Percentiles rank a stretch among this genome's conserved stretches.
These are phyloP conservation scores for Capronia americana DNA, from an alignment of 2,329 filamentous ascomycete species.

Conservation along the genomic window DNA sequence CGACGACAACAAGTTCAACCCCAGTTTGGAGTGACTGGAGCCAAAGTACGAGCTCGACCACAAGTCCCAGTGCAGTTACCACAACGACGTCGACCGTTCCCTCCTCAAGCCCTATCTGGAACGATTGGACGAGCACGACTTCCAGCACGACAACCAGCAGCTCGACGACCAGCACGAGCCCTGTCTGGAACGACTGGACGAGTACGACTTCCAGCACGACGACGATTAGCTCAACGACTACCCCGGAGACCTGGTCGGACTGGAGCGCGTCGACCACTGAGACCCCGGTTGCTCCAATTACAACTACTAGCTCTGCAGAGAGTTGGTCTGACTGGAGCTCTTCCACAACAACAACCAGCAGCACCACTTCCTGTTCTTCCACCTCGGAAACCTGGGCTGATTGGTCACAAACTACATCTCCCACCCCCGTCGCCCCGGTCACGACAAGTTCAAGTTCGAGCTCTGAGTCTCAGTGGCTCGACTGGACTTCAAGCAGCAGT, in stretches of 20 bases:
- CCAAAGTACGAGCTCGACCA: neutral
- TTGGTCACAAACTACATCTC: neutral
- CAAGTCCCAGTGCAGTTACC: neutral
- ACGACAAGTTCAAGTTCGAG: constrained; percentile 1
- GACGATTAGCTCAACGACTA: neutral
- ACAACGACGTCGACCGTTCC: neutral
- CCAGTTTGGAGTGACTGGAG: neutral
- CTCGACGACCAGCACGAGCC: constrained; percentile 2
- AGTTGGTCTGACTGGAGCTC: constrained; percentile 7
- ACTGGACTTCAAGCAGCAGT: constrained; percentile 10
- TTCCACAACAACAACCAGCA: constrained; percentile 6
- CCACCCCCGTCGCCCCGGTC: neutral
- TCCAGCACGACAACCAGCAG: neutral
- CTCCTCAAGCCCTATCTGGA: neutral
- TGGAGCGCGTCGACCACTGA: neutral
- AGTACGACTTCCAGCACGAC: neutral
- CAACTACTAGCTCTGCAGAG: neutral
- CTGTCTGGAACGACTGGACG: neutral
- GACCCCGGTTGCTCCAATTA: neutral
- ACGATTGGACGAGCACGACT: neutral
- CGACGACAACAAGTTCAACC: neutral
- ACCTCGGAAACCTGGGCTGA: constrained; percentile 8
- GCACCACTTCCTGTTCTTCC: neutral
- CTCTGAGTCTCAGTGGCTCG: neutral
- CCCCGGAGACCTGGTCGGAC: neutral